Evolutionary conservation across 805 yeast species (phyloP), one percentile per base, ranked within the genome.

Genomic region (Torulaspora gathmanii): DNA sequence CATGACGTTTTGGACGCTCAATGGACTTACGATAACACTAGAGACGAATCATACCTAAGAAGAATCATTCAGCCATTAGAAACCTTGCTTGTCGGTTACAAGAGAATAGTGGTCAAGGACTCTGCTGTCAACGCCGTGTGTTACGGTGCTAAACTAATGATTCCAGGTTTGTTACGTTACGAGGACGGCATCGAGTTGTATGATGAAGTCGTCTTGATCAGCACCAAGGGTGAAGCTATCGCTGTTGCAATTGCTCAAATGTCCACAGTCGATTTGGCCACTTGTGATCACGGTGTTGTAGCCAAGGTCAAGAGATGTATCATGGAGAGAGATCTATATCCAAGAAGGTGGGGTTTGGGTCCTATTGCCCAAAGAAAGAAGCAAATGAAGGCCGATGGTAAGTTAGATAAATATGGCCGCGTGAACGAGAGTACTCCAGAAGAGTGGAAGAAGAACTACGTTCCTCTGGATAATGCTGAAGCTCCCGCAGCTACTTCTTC

Each of bases 311-410:
- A 93, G 79, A 86, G 99, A 76, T 91, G 98, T 76, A 93, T 93
- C 61, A 93, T 93, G 99, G 99, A 93, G 75, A 84, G 99, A 75
- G 99, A 93, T 70, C 80, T 95, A 42, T 93, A 93, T 71, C 99
- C 99, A 72, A 86, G 99, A 79, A 84, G 97, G 79, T 93, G 99
- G 99, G 99, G 99, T 52, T 74, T 93, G 60, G 99, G 99, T 60
- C 99, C 99, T 60, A 87, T 90, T 67, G 98, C 99, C 50, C 88
- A 86, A 71, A 89, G 89, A 83, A 93, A 93, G 86, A 93, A 93
- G 79, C 96, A 91, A 76, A 75, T 93, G 78, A 91, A 90, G 79
- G 85, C 95, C 44, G 95, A 86, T 55, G 99, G 98, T 63, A 91
- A 93, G 73, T 81, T 93, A 64, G 99, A 93, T 76, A 87, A 91